Percentiles rank a stretch among this genome's conserved stretches.
phyloP scores from a whole-genome alignment of 2,329 filamentous ascomycete genomes.

The Claviceps paspali region DNA sequence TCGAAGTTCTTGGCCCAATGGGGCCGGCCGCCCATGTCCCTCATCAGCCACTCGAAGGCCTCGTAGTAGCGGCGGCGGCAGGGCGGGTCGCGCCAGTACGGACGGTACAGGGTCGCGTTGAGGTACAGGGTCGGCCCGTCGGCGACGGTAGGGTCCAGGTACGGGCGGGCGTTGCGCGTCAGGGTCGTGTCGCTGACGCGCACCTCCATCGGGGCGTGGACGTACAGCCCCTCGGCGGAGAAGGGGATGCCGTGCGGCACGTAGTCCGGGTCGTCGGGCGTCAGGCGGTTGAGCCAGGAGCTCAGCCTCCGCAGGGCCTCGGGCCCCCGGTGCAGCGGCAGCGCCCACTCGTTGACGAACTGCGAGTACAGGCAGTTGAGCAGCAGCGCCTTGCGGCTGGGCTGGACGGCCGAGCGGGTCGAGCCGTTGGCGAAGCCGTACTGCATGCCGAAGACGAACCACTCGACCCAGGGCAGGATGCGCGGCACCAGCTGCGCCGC shows the following conservation, averaged over 20 bases:
- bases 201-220: conserved; percentile 88
- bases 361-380: conserved; percentile 99
- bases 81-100: conserved; percentile 64
- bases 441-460: conserved; percentile 95
- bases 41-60: conserved; percentile 85
- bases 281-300: conserved; percentile 61
- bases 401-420: conserved; percentile 60
- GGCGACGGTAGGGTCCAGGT: conserved; percentile 53
- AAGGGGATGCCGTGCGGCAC: conserved; percentile 60
- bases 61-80: conserved; percentile 68
- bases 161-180: conserved; percentile 22
- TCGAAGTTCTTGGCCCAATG: conserved; percentile 93
- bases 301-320: conserved; percentile 72
- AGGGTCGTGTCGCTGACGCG: conserved; percentile 57
- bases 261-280: conserved; percentile 48
- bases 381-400: conserved; percentile 63
- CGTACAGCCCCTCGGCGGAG: conserved; percentile 61
- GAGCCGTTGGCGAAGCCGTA: conserved; percentile 71
- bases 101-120: conserved; percentile 78
- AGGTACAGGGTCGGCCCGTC: conserved; percentile 69
- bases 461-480: conserved; percentile 77
- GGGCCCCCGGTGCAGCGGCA: conserved; percentile 72
- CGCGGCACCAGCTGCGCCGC: conserved; percentile 62
- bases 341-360: conserved; percentile 95
- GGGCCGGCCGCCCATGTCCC: conserved; percentile 62